Evolutionary conservation across 2,329 filamentous ascomycete species (phyloP), one percentile per base, ranked within the genome.

Genomic region (Trichoderma atrobrunneum): DNA sequence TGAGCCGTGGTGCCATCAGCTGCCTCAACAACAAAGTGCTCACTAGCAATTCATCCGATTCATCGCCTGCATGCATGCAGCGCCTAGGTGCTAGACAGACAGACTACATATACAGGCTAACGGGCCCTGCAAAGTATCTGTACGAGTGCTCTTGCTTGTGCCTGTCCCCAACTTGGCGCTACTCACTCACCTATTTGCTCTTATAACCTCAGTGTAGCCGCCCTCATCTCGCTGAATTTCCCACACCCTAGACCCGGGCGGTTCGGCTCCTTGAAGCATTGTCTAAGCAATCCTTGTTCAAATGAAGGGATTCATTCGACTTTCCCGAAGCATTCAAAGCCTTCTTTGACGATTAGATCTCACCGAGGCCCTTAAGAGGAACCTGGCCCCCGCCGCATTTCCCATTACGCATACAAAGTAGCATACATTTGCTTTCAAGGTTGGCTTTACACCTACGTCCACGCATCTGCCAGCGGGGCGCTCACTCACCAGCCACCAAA

Each of bases 191-290:
- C n/a, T 14, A 36, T 62, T 26, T 70, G 30, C 36, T 63, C 39
- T 63, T 70, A 62, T 63, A 70, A 62, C 36, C 67, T 32, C 32
- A 34, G 21, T 39, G 60, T 71, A 71, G 36, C 69, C 69, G 69
- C 69, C 68, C 69, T 71, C 69, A 71, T 71, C 69, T 71, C 69
- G 69, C 69, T 60, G 61, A 71, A 59, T 59, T 71, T 65, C 69
- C 60, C 61, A 71, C 69, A 59, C 62, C 69, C 69, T 32, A 63
- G 62, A 60, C 69, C 32, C 26, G 62, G 48, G 26, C 61, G 51
- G 60, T 56, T 65, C 54, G 69, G 62, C 54, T 59, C 69, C 61
- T 60, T 34, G 39, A 69, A 68, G 57, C 34, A 72, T 59, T 26
- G 28, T 69, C 64, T 69, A 64, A 72, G 71, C 57, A 36, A 43